Base-by-base conservation (phyloP, 1,284 basidiomycete genomes). In the Ceratobasidium sp. region DNA sequence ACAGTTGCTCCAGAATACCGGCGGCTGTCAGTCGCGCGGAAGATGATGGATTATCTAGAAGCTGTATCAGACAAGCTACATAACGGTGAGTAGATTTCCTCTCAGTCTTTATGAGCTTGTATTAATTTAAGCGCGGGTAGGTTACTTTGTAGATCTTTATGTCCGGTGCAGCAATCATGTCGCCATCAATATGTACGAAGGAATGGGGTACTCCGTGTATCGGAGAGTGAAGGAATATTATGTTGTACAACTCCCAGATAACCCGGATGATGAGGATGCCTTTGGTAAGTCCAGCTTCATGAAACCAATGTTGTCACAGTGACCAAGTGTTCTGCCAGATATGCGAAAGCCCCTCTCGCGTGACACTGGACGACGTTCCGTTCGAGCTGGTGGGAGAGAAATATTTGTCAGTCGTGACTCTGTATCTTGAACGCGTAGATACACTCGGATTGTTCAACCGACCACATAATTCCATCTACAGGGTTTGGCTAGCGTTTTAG, bases 1-100 rank as follows among this genome's bases (percentile, higher is more conserved):
- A 93, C 94, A 1, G 93, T 97, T 62, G 93, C 95, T 0, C 95
- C 95, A 21, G 92, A 94, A 78, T 97, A 94, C 80, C 91, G 95
- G 45, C 89, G 93, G 1, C 85, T 97, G 1, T 87, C 88, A 1
- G 87, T 97, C 64, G 94, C 92, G 0, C 88, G 88, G 75, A 89
- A 87, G 78, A 89, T 97, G 87, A 93, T 95, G 87, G 79, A 84
- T 72, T 84, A 92, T 65, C 88, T 97, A 60, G 94, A 97, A 80
- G 84, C 86, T 75, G 89, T 93, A 4, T 94, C 92, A 0, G 89
- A 94, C 78, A 84, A 88, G 72, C 84, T 84, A 48, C 92, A 94
- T 82, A 85, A 87, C 73, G 92, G 65, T 36, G 34, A 57, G 39
- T 45, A 21, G 5, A 34, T 21, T 21, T 10, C 23, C 32, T 23